Evolutionary conservation across 306 rosid species (phyloP).

Genomic region (Cotoneaster glaucophyllus): DNA sequence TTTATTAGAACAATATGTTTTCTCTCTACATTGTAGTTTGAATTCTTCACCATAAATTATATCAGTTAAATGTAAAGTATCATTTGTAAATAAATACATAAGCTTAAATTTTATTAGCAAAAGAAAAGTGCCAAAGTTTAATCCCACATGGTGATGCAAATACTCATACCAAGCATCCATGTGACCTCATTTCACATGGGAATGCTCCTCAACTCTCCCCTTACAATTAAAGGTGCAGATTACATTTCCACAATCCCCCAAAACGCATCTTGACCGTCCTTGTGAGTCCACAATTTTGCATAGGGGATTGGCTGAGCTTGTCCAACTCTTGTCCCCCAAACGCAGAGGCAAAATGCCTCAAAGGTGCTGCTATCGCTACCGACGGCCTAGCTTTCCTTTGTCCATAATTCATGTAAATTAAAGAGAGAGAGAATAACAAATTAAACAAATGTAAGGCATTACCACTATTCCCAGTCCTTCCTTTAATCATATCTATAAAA

Average conservation of each 20-base stretch:
- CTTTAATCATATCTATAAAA: conserved; percentile 30
- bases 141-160: conserved; percentile 38
- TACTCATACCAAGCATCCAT: conserved; percentile 28
- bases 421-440: neutral
- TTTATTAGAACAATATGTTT: too few relatives aligned
- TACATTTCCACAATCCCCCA: conserved; percentile 26
- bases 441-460: neutral
- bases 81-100: too few relatives aligned
- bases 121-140: neutral
- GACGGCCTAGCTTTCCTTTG: conserved; percentile 71
- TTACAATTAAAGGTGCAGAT: conserved; percentile 42
- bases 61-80: too few relatives aligned
- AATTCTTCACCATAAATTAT: too few relatives aligned
- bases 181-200: conserved; percentile 49
- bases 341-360: conserved; percentile 53
- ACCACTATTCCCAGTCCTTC: neutral
- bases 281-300: conserved; percentile 24
- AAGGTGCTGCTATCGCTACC: conserved; percentile 64
- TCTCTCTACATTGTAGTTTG: too few relatives aligned
- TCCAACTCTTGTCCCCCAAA: conserved; percentile 69
- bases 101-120: too few relatives aligned
- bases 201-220: conserved; percentile 35
- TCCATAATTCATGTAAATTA: conserved; percentile 55
- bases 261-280: conserved; percentile 46
- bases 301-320: conserved; percentile 49